Evolutionary conservation across 805 yeast genomes (phyloP).

Genomic region (Suhomyces prunicola): DNA sequence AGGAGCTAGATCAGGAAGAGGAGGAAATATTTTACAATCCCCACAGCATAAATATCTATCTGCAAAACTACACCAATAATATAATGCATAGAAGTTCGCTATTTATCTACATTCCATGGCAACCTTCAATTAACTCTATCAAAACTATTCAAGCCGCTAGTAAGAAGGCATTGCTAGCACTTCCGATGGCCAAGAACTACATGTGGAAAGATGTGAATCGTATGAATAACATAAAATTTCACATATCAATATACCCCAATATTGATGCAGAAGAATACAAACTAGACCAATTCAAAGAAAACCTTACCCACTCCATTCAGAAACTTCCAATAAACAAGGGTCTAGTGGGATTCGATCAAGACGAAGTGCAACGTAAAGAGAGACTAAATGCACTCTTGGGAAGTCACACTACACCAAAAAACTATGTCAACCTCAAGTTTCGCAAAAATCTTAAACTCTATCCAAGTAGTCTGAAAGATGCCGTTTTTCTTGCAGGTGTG

Average conservation of each 20-base stretch:
- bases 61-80: conserved; percentile 19
- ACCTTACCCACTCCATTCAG: conserved; percentile 4
- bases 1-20: neutral
- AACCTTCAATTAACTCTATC: conserved; percentile 6
- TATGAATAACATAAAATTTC: conserved; percentile 11
- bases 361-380: neutral
- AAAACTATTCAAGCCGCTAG: conserved; percentile 4
- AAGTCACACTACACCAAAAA: neutral
- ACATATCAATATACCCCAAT: conserved; percentile 17
- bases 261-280: conserved; percentile 7
- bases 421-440: conserved; percentile 2
- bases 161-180: conserved; percentile 3
- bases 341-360: conserved; percentile 2
- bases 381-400: conserved; percentile 5
- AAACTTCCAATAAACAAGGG: neutral
- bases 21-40: neutral
- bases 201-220: conserved; percentile 6
- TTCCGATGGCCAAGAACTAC: conserved; percentile 5
- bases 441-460: neutral
- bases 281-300: conserved; percentile 6
- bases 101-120: conserved; percentile 19
- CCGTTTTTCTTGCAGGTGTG: conserved; percentile 13
- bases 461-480: conserved; percentile 4
- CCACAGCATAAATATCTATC: conserved; percentile 6
- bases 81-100: conserved; percentile 8